These are phyloP conservation scores for Pterulicium gracile DNA, from an alignment of 1,284 basidiomycete species.

Conservation along the genomic window DNA sequence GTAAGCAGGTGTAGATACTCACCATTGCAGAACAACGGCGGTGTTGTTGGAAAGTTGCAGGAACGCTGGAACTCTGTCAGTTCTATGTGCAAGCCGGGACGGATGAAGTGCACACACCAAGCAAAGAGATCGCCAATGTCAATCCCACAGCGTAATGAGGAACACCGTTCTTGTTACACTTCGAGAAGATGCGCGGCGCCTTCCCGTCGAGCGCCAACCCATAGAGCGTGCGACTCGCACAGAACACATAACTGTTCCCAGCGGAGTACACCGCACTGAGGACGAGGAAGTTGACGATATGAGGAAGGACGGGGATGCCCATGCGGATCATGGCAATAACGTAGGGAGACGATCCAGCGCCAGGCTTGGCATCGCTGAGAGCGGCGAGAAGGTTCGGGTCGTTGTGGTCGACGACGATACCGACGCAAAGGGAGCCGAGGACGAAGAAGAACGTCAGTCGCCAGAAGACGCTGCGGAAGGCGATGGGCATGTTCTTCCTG, in stretches of 20 bases:
- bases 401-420: constrained; percentile 59
- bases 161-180: constrained; percentile 52
- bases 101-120: constrained; percentile 20
- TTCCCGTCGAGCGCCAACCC: constrained; percentile 64
- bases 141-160: constrained; percentile 41
- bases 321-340: constrained; percentile 64
- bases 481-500: constrained; percentile 27
- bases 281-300: constrained; percentile 58
- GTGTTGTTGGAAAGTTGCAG: constrained; percentile 34
- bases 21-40: constrained; percentile 37
- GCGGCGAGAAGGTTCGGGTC: constrained; percentile 38
- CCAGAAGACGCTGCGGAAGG: constrained; percentile 32
- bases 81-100: background rate
- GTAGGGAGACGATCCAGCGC: constrained; percentile 53
- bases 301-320: constrained; percentile 48
- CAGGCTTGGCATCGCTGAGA: constrained; percentile 34
- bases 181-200: constrained; percentile 36
- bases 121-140: constrained; percentile 28
- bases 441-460: constrained; percentile 42
- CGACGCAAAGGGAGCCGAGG: constrained; percentile 46
- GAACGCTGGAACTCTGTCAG: constrained; percentile 22
- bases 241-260: constrained; percentile 69
- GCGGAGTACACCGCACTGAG: constrained; percentile 65
- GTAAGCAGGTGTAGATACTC: constrained; percentile 6
- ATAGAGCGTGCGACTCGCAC: constrained; percentile 63